Evolutionary conservation across 768 basidiomycete genomes (phyloP).

Genomic region (Psilocybe subaeruginosa): DNA sequence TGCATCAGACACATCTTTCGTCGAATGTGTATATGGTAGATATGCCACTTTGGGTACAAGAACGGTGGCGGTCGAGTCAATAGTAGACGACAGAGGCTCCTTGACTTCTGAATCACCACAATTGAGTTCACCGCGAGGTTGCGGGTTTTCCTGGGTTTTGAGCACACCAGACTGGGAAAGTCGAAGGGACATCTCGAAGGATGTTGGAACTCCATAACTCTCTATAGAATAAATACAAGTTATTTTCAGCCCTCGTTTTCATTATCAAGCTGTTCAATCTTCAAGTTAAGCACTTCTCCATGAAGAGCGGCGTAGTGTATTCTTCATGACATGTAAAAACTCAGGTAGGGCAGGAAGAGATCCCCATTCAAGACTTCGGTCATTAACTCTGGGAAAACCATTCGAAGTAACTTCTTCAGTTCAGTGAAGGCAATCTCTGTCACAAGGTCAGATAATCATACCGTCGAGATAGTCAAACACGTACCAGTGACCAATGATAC

Average conservation of each 20-base stretch:
- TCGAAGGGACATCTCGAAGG: background rate
- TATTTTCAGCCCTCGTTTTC: background rate
- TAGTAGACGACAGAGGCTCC: slow-evolving; percentile 13
- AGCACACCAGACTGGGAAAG: background rate
- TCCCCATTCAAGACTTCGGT: background rate
- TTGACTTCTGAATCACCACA: slow-evolving; percentile 29
- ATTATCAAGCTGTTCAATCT: background rate
- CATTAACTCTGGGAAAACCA: background rate
- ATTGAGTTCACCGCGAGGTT: slow-evolving; percentile 32
- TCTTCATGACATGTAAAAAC: background rate
- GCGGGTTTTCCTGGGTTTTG: background rate
- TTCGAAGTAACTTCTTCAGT: background rate
- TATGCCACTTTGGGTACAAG: slow-evolving; percentile 23
- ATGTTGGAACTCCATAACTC: background rate
- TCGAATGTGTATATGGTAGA: background rate
- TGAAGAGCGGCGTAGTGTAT: background rate
- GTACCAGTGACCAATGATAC: slow-evolving; percentile 6
- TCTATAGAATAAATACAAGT: background rate
- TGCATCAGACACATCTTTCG: slow-evolving; percentile 19
- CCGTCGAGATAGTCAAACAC: background rate
- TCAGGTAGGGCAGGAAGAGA: background rate
- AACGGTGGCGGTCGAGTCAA: slow-evolving; percentile 6
- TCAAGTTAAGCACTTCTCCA: background rate
- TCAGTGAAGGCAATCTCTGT: slow-evolving; percentile 1
- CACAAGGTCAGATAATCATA: slow-evolving; percentile 7